phyloP scores from a whole-genome alignment of 2,329 filamentous ascomycete genomes.

The Blumeriella jaapii region DNA sequence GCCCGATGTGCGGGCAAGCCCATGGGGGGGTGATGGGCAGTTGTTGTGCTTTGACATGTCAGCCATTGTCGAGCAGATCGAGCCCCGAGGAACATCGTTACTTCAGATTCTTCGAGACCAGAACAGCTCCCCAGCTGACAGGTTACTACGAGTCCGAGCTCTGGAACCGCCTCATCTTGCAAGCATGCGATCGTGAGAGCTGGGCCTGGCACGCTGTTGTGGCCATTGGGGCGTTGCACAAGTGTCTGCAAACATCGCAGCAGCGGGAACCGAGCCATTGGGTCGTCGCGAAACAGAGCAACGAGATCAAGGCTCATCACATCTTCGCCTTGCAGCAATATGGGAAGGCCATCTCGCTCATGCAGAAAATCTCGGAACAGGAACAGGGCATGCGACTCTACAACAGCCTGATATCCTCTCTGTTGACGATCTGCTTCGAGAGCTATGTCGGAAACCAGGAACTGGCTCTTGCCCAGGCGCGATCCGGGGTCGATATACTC shows the following conservation, averaged over 20 bases:
- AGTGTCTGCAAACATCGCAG: conserved; percentile 1
- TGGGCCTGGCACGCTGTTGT: conserved; percentile 5
- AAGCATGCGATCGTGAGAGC: conserved; percentile 1
- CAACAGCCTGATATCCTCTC: conserved; percentile 5
- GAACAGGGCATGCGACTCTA: conserved; percentile 1
- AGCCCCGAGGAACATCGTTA: conserved; percentile 4
- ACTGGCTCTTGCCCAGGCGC: conserved; percentile 4
- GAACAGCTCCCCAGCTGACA: conserved; percentile 4
- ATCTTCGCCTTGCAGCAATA: conserved; percentile 8
- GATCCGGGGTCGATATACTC: conserved; percentile 5
- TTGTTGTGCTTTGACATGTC: neutral
- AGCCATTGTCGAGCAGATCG: neutral
- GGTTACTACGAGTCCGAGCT: conserved; percentile 4
- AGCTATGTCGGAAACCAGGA: conserved; percentile 10
- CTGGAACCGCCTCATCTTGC: conserved; percentile 3
- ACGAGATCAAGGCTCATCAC: conserved; percentile 1
- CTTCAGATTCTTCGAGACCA: conserved; percentile 2
- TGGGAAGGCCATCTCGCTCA: conserved; percentile 3
- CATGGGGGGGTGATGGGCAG: neutral
- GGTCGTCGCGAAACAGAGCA: neutral
- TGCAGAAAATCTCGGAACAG: neutral
- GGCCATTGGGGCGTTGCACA: conserved; percentile 6
- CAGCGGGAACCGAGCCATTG: neutral
- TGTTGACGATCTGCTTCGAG: conserved; percentile 9
- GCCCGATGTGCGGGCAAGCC: neutral